A percentile compares a stretch with the other conserved stretches of the same genome.
phyloP scores from a whole-genome alignment of 805 yeast species.

The Teunomyces lycoperdinae region DNA sequence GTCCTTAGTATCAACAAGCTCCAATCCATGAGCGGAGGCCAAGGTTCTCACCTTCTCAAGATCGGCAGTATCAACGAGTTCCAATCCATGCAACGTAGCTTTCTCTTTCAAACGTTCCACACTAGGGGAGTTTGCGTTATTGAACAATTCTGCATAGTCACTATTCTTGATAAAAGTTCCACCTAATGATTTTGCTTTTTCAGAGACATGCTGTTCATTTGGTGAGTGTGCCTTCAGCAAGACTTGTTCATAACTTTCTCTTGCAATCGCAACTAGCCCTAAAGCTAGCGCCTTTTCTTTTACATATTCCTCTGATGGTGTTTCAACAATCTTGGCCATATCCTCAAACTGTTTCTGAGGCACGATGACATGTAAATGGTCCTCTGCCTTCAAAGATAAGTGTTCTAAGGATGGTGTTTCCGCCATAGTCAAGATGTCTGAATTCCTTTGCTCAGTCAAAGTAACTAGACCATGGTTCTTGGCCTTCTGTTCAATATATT shows the following conservation, averaged over 20 bases:
- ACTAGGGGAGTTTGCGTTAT: slow-evolving; percentile 11
- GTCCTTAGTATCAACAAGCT: no score
- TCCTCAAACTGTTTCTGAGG: slow-evolving; percentile 4
- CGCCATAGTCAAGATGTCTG: slow-evolving; percentile 12
- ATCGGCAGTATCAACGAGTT: not conserved
- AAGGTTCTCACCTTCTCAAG: slow-evolving; percentile 5
- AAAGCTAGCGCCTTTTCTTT: slow-evolving; percentile 13
- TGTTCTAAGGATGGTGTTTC: slow-evolving; percentile 23
- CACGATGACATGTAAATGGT: slow-evolving; percentile 6
- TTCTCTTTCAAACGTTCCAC: slow-evolving; percentile 6
- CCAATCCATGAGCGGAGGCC: slow-evolving; percentile 2
- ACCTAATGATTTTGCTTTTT: slow-evolving; percentile 6
- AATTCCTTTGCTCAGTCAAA: slow-evolving; percentile 9
- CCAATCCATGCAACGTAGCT: slow-evolving; percentile 4
- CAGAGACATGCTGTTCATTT: slow-evolving; percentile 9
- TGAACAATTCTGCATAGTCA: slow-evolving; percentile 19
- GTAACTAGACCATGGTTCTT: not conserved
- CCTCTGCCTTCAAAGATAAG: slow-evolving; percentile 12
- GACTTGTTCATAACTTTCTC: slow-evolving; percentile 10
- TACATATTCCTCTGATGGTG: slow-evolving; percentile 7
- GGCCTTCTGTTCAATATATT: slow-evolving; percentile 7
- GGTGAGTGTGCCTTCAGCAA: slow-evolving; percentile 8
- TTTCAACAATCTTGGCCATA: slow-evolving; percentile 2
- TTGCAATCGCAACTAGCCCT: slow-evolving; percentile 10
- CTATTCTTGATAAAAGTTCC: slow-evolving; percentile 8